phyloP scores from a whole-genome alignment of 1,139 yeast species.

The Saccharomyces hybrid region DNA sequence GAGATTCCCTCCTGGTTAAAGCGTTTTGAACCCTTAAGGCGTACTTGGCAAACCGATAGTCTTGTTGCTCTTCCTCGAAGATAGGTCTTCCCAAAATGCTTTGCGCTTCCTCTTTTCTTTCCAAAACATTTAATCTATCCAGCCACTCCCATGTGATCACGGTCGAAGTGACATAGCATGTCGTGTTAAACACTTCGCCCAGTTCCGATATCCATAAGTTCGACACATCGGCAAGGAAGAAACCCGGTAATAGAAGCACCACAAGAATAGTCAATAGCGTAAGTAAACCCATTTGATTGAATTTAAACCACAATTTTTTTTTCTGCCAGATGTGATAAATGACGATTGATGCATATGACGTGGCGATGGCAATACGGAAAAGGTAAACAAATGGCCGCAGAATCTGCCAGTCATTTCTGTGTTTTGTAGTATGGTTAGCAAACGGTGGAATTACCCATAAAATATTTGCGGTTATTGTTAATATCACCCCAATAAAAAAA shows the following conservation, averaged over 20 bases:
- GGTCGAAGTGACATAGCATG: conserved; percentile 63
- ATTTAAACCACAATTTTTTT: conserved; percentile 47
- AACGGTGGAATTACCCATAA: conserved; percentile 57
- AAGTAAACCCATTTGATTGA: conserved; percentile 41
- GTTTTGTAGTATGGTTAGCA: conserved; percentile 20
- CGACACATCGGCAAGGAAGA: conserved; percentile 73
- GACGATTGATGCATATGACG: conserved; percentile 63
- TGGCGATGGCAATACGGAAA: conserved; percentile 65
- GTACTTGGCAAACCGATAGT: conserved; percentile 26
- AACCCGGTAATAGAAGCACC: conserved; percentile 58
- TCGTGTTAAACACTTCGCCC: conserved; percentile 65
- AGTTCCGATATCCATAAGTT: conserved; percentile 63
- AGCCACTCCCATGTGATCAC: conserved; percentile 88
- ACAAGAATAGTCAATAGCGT: conserved; percentile 53
- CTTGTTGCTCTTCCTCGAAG: conserved; percentile 48
- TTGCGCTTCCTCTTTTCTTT: conserved; percentile 60
- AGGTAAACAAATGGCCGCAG: conserved; percentile 74
- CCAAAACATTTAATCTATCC: conserved; percentile 54
- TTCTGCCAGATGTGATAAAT: conserved; percentile 45
- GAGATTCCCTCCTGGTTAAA: conserved; percentile 7
- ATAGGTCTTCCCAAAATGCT: conserved; percentile 76
- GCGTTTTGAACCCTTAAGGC: conserved; percentile 24
- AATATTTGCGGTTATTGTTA: conserved; percentile 53
- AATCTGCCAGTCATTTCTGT: conserved; percentile 31
- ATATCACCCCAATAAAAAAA: conserved; percentile 50